Percentiles rank a stretch among this genome's conserved stretches.
phyloP scores from a whole-genome alignment of 1,139 yeast genomes.

The Yamadazyma dushanensis region DNA sequence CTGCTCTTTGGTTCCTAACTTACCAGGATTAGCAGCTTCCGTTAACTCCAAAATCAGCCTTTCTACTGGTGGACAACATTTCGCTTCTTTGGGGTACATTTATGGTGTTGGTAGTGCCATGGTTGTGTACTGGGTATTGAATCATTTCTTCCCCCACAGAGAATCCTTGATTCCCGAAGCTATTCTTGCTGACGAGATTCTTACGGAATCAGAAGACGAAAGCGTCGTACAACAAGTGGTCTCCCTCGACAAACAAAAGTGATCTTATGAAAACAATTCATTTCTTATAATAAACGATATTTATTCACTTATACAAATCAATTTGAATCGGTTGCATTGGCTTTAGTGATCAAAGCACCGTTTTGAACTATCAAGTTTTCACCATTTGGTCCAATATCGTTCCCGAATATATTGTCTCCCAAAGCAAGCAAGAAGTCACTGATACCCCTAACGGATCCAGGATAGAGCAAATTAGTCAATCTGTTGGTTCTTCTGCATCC shows the following conservation, averaged over 20 bases:
- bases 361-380: conserved; percentile 13
- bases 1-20: conserved; percentile 16
- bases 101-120: conserved; percentile 16
- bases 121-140: conserved; percentile 11
- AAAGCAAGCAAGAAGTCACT: conserved; percentile 9
- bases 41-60: conserved; percentile 13
- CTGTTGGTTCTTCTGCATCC: conserved; percentile 28
- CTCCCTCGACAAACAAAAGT: no score
- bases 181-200: conserved; percentile 9
- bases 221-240: background rate
- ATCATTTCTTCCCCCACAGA: conserved; percentile 14
- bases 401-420: conserved; percentile 13
- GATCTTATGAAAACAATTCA: no score
- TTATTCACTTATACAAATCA: background rate
- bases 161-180: conserved; percentile 10
- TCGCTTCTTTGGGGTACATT: conserved; percentile 13
- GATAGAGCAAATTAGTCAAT: conserved; percentile 25
- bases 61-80: conserved; percentile 12
- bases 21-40: conserved; percentile 17
- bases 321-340: conserved; percentile 8
- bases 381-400: conserved; percentile 18
- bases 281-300: no score
- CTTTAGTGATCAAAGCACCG: conserved; percentile 8
- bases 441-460: conserved; percentile 16
- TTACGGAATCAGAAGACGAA: conserved; percentile 1